Evolutionary conservation across 108 stramenopile species (phyloP), one percentile per base, ranked within the genome.

Genomic region (Skeletonema costatum): DNA sequence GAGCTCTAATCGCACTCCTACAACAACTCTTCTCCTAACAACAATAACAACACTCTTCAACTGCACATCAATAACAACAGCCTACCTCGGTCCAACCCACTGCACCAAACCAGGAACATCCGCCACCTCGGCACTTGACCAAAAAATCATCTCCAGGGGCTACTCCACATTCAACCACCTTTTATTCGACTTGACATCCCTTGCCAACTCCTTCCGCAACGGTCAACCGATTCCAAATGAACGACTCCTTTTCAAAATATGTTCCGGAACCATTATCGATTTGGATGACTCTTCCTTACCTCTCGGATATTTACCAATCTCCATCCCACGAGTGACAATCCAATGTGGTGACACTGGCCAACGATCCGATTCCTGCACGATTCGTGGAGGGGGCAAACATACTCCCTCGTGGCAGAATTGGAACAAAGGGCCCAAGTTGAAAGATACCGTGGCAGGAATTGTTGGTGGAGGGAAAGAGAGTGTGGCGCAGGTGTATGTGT

Each of bases 161-260:
- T 78, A 78, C 42, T 78, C 77, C n/a, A 78, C 42, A 7, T 78
- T 51, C 71, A 70, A 70, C 53, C 77, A 78, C 46, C 58, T 78
- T 5, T 33, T 78, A 30, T 78, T 71, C 41, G 77, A 78, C 19
- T 5, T 78, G 9, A 39, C 59, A 25, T 71, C 78, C 33, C 59
- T 79, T 50, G 53, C 60, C 3, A 29, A 39, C 42, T 32, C 63
- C 60, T 68, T 46, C 33, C 32, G 29, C 0, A 19, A 58, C 5
- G 78, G 78, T 8, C 42, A 51, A 32, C 3, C n/a, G 0, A 73
- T 79, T 4, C 64, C 63, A 21, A 60, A 66, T 5, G 33, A 62
- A n/a, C 71, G 62, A 68, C 32, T 79, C 19, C 25, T 46, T 0
- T 79, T 79, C 48, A 51, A 1, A 1, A 39, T 79, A 13, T 79